phyloP scores from a whole-genome alignment of 768 basidiomycete genomes.

The Candolleomyces eurysporus region DNA sequence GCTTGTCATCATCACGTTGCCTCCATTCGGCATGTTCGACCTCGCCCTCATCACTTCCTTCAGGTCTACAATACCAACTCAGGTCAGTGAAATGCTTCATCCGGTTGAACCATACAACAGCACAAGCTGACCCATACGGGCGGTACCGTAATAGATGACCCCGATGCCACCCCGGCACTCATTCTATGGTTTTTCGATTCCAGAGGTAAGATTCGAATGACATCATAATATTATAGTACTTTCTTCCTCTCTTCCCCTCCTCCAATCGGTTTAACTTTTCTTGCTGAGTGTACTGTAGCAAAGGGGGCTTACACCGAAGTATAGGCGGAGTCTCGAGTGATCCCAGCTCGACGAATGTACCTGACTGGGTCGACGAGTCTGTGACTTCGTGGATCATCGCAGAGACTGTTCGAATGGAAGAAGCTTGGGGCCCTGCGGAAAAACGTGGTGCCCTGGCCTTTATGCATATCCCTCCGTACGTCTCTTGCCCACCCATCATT shows the following conservation, averaged over 20 bases:
- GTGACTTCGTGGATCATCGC: constrained; percentile 60
- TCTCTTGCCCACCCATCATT: too few species aligned
- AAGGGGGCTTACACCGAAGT: neutral
- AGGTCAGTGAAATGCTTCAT: constrained; percentile 23
- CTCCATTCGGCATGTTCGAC: neutral
- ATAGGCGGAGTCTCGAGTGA: constrained; percentile 52
- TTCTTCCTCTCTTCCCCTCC: neutral
- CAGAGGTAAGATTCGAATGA: constrained; percentile 38
- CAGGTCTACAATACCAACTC: constrained; percentile 35
- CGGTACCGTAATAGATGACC: too few species aligned
- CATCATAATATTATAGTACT: too few species aligned
- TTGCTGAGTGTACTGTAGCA: neutral
- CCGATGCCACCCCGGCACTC: neutral
- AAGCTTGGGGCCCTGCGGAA: constrained; percentile 54
- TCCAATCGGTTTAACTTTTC: neutral
- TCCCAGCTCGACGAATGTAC: constrained; percentile 32
- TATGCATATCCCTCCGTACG: constrained; percentile 72
- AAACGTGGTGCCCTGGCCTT: constrained; percentile 61
- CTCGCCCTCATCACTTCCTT: neutral
- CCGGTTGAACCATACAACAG: neutral
- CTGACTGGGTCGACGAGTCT: constrained; percentile 67
- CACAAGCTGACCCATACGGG: neutral
- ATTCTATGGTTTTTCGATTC: constrained; percentile 74
- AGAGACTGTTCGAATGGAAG: constrained; percentile 54
- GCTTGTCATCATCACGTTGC: neutral